phyloP scores from a whole-genome alignment of 257 asterid species.

The Solanum raphanifolium region DNA sequence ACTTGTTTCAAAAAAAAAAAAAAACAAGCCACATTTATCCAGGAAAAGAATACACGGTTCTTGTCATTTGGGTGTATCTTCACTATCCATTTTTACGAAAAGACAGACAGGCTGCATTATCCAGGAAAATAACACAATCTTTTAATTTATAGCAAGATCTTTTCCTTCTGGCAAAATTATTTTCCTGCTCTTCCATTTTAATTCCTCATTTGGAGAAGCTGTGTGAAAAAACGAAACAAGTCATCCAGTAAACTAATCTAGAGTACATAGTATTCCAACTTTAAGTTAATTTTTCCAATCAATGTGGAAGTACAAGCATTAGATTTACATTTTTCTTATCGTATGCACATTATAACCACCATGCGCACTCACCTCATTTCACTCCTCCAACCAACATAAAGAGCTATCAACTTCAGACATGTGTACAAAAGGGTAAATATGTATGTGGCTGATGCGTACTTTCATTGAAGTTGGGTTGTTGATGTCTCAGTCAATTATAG shows the following conservation, averaged over 20 bases:
- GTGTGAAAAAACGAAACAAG: background rate
- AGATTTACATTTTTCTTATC: background rate
- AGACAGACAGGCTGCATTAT: background rate
- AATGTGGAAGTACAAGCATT: background rate
- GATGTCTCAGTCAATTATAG: background rate
- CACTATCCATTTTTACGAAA: background rate
- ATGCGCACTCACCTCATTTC: background rate
- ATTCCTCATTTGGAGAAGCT: background rate
- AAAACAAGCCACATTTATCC: slow-evolving; percentile 26
- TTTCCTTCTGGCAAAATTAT: background rate
- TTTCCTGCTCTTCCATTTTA: background rate
- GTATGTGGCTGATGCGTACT: background rate
- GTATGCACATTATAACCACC: background rate
- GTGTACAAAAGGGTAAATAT: background rate
- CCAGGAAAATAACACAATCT: background rate
- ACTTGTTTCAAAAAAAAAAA: too few species aligned
- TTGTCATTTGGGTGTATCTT: background rate
- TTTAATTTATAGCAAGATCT: background rate
- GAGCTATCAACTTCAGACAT: background rate
- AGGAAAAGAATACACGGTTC: slow-evolving; percentile 6
- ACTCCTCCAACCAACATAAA: background rate
- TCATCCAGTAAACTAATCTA: background rate
- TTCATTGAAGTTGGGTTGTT: background rate
- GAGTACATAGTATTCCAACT: background rate
- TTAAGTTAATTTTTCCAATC: background rate